Conservation (phyloP, 192 early-diverging fungal species). For the Entomortierella beljakovae region DNA sequence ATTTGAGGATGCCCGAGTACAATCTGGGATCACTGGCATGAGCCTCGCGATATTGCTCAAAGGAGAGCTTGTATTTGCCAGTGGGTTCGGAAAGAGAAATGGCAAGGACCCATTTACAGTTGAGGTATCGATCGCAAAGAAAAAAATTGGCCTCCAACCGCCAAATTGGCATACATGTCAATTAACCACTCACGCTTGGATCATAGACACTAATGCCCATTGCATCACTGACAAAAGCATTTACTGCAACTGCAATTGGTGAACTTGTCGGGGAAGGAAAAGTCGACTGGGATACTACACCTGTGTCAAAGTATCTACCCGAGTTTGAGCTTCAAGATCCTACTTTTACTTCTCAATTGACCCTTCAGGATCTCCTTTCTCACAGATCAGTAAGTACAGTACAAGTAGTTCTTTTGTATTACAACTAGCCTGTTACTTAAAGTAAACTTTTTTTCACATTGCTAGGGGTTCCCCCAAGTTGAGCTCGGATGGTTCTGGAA, state of each 20-base stretch:
- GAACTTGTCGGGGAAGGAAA: constrained; percentile 35
- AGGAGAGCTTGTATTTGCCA: no score
- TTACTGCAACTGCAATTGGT: constrained; percentile 21
- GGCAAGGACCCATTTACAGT: no score
- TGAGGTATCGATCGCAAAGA: no score
- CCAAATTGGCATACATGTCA: no score
- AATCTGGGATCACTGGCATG: no score
- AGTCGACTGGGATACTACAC: constrained; percentile 29
- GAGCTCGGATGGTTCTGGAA: not conserved
- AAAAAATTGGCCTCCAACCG: no score
- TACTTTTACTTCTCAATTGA: constrained; percentile 20
- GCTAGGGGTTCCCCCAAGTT: not conserved
- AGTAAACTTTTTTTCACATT: not conserved
- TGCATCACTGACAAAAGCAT: constrained; percentile 22
- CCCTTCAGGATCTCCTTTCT: constrained; percentile 23
- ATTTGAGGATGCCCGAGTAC: no score
- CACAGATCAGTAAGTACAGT: constrained; percentile 36
- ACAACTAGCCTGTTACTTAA: not conserved
- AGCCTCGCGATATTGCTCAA: no score
- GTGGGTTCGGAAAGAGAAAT: no score
- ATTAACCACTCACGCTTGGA: no score
- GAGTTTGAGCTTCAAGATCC: constrained; percentile 15
- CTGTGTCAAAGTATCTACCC: constrained; percentile 22
- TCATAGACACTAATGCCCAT: constrained; percentile 31
- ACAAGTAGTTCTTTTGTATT: no score